These are phyloP conservation scores for Avena atlantica DNA, from an alignment of 176 grass and related monocot species.

Conservation along the genomic window DNA sequence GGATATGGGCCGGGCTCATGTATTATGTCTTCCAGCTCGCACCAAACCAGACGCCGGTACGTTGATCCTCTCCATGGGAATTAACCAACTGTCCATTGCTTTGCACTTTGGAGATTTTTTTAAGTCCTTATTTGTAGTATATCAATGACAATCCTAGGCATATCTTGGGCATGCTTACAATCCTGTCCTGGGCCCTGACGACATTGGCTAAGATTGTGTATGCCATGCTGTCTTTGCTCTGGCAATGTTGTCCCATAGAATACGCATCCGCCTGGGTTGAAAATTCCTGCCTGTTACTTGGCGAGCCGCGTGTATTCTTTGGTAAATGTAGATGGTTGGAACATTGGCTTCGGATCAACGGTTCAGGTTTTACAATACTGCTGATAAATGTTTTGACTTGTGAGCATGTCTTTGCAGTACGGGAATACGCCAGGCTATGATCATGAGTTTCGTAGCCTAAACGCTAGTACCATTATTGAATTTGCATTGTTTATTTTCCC, in stretches of 20 bases:
- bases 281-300: background rate
- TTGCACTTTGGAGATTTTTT: background rate
- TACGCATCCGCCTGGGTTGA: background rate
- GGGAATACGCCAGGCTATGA: background rate
- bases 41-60: slow-evolving; percentile 86
- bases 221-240: background rate
- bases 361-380: background rate
- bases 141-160: background rate
- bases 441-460: background rate
- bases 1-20: slow-evolving; percentile 83
- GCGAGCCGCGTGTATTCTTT: background rate
- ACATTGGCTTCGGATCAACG: background rate
- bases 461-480: background rate
- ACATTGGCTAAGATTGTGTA: background rate
- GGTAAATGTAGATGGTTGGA: background rate
- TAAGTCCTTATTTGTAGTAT: background rate
- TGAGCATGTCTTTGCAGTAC: background rate
- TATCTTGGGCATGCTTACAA: background rate
- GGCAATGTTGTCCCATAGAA: background rate
- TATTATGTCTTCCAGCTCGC: slow-evolving; percentile 86
- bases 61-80: background rate
- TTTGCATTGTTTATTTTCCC: too few species aligned
- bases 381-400: background rate
- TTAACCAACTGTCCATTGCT: background rate
- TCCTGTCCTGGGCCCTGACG: background rate